Conservation (phyloP, 2,329 filamentous ascomycete species). For the Diaporthe sp. region DNA sequence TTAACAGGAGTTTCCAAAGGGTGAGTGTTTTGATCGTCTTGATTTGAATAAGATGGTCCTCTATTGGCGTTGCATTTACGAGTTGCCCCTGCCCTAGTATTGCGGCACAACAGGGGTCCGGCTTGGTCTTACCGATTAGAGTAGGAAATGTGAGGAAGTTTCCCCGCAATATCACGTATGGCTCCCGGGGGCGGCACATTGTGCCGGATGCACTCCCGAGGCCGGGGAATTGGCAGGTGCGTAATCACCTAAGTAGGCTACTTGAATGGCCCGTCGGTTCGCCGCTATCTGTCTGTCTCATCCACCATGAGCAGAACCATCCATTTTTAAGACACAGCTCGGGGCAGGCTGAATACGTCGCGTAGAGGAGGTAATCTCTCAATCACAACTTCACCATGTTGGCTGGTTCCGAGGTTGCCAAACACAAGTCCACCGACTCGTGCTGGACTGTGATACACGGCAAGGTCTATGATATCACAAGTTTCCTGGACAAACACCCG, state of each 20-base stretch:
- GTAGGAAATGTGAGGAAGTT: slow-evolving; percentile 18
- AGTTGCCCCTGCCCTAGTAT: neutral
- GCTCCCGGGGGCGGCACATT: slow-evolving; percentile 1
- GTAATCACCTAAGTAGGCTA: slow-evolving; percentile 20
- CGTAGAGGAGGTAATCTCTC: neutral
- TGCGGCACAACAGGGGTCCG: neutral
- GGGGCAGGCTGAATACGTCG: neutral
- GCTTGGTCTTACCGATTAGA: neutral
- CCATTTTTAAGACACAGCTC: neutral
- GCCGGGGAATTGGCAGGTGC: neutral
- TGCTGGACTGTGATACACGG: slow-evolving; percentile 54
- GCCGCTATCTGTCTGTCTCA: neutral
- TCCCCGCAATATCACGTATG: slow-evolving; percentile 10
- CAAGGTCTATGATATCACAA: slow-evolving; percentile 54
- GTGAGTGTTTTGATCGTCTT: too few relatives aligned
- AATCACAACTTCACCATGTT: slow-evolving; percentile 39
- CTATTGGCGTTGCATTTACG: too few relatives aligned
- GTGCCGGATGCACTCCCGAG: slow-evolving; percentile 18
- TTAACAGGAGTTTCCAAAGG: too few relatives aligned
- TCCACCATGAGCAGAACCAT: neutral
- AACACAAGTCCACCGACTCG: slow-evolving; percentile 51
- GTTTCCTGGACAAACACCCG: slow-evolving; percentile 51
- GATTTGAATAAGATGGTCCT: too few relatives aligned
- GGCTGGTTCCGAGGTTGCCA: slow-evolving; percentile 51
- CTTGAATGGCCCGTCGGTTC: neutral